Percentiles rank a stretch among this genome's conserved stretches.
phyloP scores from a whole-genome alignment of 306 rosid genomes.

The Pterocarpus santalinus region DNA sequence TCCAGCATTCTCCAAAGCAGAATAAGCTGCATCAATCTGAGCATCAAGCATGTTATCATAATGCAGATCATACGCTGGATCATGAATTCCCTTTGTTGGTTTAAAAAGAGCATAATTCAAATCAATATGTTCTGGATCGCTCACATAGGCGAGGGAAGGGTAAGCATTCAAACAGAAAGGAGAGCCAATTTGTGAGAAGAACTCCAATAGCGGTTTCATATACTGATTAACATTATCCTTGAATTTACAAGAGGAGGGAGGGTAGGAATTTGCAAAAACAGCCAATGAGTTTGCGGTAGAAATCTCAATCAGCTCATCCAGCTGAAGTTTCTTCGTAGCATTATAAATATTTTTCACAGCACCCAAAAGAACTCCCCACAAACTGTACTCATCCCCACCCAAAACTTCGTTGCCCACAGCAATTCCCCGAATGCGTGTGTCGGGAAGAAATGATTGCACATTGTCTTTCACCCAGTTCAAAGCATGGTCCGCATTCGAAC shows the following conservation, averaged over 20 bases:
- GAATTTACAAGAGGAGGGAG: slow-evolving; percentile 91
- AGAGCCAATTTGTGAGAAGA: slow-evolving; percentile 83
- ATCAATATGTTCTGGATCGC: slow-evolving; percentile 78
- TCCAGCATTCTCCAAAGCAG: slow-evolving; percentile 89
- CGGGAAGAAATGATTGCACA: slow-evolving; percentile 84
- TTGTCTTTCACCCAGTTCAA: slow-evolving; percentile 88
- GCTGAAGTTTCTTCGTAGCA: slow-evolving; percentile 66
- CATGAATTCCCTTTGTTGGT: slow-evolving; percentile 73
- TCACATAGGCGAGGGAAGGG: slow-evolving; percentile 75
- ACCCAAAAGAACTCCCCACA: slow-evolving; percentile 74
- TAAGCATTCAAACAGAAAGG: slow-evolving; percentile 97
- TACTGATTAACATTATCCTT: slow-evolving; percentile 68
- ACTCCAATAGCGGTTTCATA: slow-evolving; percentile 90
- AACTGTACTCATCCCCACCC: slow-evolving; percentile 66
- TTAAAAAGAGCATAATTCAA: slow-evolving; percentile 92
- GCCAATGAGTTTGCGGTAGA: slow-evolving; percentile 83
- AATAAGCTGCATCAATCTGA: slow-evolving; percentile 94
- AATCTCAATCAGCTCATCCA: slow-evolving; percentile 71
- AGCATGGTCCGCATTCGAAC: slow-evolving; percentile 79
- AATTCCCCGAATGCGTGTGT: slow-evolving; percentile 78
- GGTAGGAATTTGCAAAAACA: slow-evolving; percentile 78
- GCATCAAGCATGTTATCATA: slow-evolving; percentile 99
- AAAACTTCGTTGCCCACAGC: slow-evolving; percentile 92
- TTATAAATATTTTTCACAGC: slow-evolving; percentile 82
- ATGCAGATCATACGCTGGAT: slow-evolving; percentile 72